Conservation (phyloP, 2,329 filamentous ascomycete species). For the Curvularia hawaiiensis region DNA sequence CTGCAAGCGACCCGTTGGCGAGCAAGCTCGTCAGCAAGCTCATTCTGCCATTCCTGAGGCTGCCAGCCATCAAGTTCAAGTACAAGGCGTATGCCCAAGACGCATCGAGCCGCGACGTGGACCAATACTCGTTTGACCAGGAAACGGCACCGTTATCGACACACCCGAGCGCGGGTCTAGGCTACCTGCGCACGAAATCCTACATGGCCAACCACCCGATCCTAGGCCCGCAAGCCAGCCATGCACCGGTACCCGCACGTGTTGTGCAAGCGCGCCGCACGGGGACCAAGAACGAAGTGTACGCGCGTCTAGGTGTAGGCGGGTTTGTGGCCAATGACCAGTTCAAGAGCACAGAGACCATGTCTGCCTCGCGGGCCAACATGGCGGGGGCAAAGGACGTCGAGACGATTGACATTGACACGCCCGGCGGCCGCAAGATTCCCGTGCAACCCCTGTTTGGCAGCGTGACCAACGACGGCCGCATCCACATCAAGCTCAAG, state of each 20-base stretch:
- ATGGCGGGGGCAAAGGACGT: slow-evolving; percentile 23
- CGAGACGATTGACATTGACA: slow-evolving; percentile 50
- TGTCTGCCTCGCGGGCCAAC: slow-evolving; percentile 28
- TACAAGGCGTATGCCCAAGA: slow-evolving; percentile 20
- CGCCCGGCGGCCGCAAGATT: slow-evolving; percentile 58
- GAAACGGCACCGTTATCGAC: slow-evolving; percentile 58
- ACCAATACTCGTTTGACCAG: slow-evolving; percentile 35
- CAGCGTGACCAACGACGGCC: slow-evolving; percentile 37
- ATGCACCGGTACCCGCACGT: slow-evolving; percentile 61
- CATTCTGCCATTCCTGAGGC: slow-evolving; percentile 62
- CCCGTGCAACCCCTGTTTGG: slow-evolving; percentile 56
- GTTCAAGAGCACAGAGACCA: slow-evolving; percentile 37
- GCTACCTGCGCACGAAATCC: slow-evolving; percentile 62
- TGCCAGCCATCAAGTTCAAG: slow-evolving; percentile 52
- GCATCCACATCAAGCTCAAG: slow-evolving; percentile 36
- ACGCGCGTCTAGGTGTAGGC: slow-evolving; percentile 51
- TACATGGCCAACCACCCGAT: slow-evolving; percentile 64
- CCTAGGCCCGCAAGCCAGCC: slow-evolving; percentile 62
- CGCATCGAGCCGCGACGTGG: slow-evolving; percentile 37
- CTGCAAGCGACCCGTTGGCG: slow-evolving; percentile 53
- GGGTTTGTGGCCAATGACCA: slow-evolving; percentile 51
- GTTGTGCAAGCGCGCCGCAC: slow-evolving; percentile 53
- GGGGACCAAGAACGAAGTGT: slow-evolving; percentile 19
- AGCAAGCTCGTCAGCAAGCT: slow-evolving; percentile 57
- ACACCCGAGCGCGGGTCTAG: slow-evolving; percentile 68